Percentiles rank a stretch among this genome's conserved stretches.
phyloP scores from a whole-genome alignment of 805 yeast species.

The Cyberlindnera veronae region DNA sequence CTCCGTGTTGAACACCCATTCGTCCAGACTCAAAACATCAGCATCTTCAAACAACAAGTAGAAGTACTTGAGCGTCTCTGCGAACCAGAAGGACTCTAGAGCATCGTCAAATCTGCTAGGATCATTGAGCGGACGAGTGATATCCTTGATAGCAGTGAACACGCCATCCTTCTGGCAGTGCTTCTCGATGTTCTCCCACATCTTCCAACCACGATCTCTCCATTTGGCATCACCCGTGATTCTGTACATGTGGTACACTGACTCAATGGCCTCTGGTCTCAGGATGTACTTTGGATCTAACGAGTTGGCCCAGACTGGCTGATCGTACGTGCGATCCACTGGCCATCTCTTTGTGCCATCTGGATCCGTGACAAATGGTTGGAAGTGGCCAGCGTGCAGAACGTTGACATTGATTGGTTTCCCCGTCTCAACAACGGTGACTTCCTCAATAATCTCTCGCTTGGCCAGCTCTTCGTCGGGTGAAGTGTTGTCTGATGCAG shows the following conservation, averaged over 20 bases:
- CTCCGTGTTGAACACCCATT: conserved; percentile 56
- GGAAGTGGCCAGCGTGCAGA: not conserved
- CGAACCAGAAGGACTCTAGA: conserved; percentile 51
- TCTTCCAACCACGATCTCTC: conserved; percentile 51
- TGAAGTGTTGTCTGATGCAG: not conserved
- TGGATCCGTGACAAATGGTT: conserved; percentile 3
- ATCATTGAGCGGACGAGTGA: conserved; percentile 31
- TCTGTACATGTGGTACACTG: conserved; percentile 55
- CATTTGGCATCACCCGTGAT: conserved; percentile 57
- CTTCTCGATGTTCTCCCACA: conserved; percentile 39
- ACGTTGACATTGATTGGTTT: conserved; percentile 8
- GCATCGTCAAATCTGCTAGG: conserved; percentile 29
- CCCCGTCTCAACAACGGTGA: conserved; percentile 2
- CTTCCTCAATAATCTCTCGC: not conserved
- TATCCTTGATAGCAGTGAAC: conserved; percentile 38
- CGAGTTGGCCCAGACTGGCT: conserved; percentile 32
- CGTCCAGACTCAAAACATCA: conserved; percentile 42
- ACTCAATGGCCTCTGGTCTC: conserved; percentile 60
- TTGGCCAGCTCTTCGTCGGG: not conserved
- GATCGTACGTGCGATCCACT: conserved; percentile 15
- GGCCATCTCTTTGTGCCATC: conserved; percentile 15
- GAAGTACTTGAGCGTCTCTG: conserved; percentile 57
- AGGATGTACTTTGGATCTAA: conserved; percentile 40
- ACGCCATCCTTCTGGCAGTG: conserved; percentile 31
- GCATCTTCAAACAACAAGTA: conserved; percentile 46